Base-by-base conservation (phyloP, 2,329 filamentous ascomycete species). In the Exophiala viscosa region DNA sequence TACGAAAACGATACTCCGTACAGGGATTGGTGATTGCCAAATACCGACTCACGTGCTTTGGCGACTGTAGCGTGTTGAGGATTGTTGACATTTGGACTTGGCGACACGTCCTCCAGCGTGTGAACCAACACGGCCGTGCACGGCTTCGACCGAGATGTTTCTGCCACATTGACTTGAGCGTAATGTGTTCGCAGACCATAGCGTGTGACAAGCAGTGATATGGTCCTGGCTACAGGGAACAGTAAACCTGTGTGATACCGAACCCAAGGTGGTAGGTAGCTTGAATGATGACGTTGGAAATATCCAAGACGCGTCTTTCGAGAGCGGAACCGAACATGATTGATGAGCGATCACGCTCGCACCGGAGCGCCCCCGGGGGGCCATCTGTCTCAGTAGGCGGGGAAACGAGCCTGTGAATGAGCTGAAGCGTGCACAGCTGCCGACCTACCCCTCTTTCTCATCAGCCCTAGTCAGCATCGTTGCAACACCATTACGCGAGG, bases 401-500 rank as follows among this genome's bases (percentile, higher is more conserved):
- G 50, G 49, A 40, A 47, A 14, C 7, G 11, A 11, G 41, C 46
- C 50, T 44, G 44, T 51, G 40, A 43, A 34, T 43, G 44, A 20
- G 43, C 42, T 28, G 50, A 48, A 35, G 44, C 18, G 44, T 39
- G 34, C 28, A 47, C 18, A 48, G 33, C 42, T 50, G 40, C 5
- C 32, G n/a, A n/a, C 17, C 36, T 38, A 20, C 51, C 45, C 51
- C 50, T 53, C 55, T 9, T 45, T 33, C 14, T 38, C 15, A 20
- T 41, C 48, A 52, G 41, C 51, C 43, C 23, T 48, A 46, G 49
- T 41, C 23, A 31, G 31, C 43, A 46, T 45, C 32, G 45, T 36
- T 51, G 51, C 48, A 45, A 41, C 50, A 54, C 55, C 55, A 54
- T 45, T 49, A 48, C 44, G 48, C 44, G 51, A 42, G 18, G 9